Evolutionary conservation across 1,284 basidiomycete genomes (phyloP).

Genomic region (Irpex sp.): DNA sequence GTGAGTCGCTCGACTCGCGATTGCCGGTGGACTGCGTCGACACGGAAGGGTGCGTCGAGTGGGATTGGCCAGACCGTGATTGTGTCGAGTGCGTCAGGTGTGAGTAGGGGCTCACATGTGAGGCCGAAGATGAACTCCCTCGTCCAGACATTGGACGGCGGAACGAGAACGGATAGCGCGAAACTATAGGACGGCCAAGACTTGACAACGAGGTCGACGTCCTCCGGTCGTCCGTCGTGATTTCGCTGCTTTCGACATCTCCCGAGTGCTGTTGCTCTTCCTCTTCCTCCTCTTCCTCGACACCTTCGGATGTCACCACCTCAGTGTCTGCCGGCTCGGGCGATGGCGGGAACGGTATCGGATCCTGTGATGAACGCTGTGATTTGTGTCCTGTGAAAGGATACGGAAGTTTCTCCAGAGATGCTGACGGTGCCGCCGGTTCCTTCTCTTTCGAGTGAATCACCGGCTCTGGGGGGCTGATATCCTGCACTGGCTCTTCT

Average conservation of each 20-base stretch:
- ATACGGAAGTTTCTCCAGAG: constrained; percentile 45
- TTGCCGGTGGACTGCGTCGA: constrained; percentile 58
- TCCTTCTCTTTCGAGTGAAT: constrained; percentile 24
- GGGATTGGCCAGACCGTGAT: constrained; percentile 17
- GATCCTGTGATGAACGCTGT: constrained; percentile 52
- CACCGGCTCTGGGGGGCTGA: constrained; percentile 31
- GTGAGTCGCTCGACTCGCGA: constrained; percentile 52
- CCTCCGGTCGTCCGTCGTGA: constrained; percentile 47
- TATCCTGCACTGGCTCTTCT: constrained; percentile 18
- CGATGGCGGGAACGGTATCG: constrained; percentile 71
- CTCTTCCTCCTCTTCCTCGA: constrained; percentile 25
- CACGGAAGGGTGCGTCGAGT: constrained; percentile 40
- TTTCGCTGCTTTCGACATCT: constrained; percentile 41
- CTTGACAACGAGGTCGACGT: constrained; percentile 77
- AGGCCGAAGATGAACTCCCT: constrained; percentile 38
- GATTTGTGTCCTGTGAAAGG: constrained; percentile 57
- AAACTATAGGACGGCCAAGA: constrained; percentile 68
- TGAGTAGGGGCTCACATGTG: constrained; percentile 27
- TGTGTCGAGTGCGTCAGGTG: constrained; percentile 37
- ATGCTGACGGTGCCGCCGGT: constrained; percentile 21
- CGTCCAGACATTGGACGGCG: constrained; percentile 46
- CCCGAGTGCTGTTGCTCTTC: constrained; percentile 35
- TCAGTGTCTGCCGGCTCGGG: constrained; percentile 30
- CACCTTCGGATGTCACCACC: constrained; percentile 31
- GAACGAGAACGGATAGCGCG: constrained; percentile 69